Evolutionary conservation across 2,329 filamentous ascomycete species (phyloP), one percentile per base, ranked within the genome.

Genomic region (Fusarium torreyae): DNA sequence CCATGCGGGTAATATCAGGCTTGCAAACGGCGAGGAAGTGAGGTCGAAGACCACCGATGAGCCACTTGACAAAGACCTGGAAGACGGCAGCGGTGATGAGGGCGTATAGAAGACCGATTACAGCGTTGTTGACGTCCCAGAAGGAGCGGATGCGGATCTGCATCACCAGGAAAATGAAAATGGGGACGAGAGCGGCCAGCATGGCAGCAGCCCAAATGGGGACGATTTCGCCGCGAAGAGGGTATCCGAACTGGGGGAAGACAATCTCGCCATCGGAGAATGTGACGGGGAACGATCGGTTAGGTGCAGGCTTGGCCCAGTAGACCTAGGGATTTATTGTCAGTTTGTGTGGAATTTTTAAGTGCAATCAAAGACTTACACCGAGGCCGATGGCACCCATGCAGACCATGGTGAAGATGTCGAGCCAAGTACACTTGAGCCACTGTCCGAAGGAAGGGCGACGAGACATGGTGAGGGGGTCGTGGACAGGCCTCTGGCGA

Each of bases 1-100:
- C 57, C 8, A 70, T 71, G 28, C 63, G 62, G 39, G 31, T 66
- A 11, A 73, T 26, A 26, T 79, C 77, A 0, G 90, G 91, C 77
- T 90, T 86, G 84, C 91, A 93, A 54, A 92, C 90, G 22, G 83
- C 84, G 20, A 93, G 84, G 81, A 93, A 93, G 77, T 92, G 89
- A 1, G 91, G 91, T n/a, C 90, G 86, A 20, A 91, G 81, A 15
- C 91, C 91, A 15, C 91, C 91, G 66, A 94, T 92, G 42, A 93
- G 85, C 86, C 87, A 91, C 79, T 94, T 94, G 76, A 93, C 73
- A 74, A 93, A 90, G 69, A 93, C 91, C 74, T 94, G 91, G 81
- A 94, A 92, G 50, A 93, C 87, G n/a, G 90, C 89, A 5, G 89
- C 89, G 7, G 85, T 83, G 79, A 93, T 91, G 66, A 93, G 84